These are phyloP conservation scores for Fonsecaea nubica DNA, from an alignment of 2,329 filamentous ascomycete species.

Conservation along the genomic window DNA sequence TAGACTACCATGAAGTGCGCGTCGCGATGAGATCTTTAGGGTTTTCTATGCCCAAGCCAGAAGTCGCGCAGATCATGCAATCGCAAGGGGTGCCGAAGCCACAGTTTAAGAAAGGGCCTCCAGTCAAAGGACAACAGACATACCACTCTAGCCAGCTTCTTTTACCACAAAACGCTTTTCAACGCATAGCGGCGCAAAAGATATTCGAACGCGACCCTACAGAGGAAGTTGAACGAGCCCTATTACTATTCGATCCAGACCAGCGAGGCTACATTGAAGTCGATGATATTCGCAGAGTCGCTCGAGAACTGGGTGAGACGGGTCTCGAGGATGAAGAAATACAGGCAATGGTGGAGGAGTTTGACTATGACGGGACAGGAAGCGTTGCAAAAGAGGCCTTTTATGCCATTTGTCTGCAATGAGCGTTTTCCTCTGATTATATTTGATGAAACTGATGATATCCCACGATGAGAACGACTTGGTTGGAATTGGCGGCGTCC, in stretches of 20 bases:
- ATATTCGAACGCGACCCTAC: conserved; percentile 83
- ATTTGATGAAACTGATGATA: conserved; percentile 26
- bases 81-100: conserved; percentile 77
- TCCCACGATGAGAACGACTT: conserved; percentile 12
- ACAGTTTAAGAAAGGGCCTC: conserved; percentile 54
- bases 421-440: conserved; percentile 31
- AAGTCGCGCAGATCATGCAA: conserved; percentile 81
- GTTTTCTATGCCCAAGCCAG: conserved; percentile 85
- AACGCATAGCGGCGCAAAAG: conserved; percentile 77
- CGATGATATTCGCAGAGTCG: conserved; percentile 84
- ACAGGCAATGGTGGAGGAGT: conserved; percentile 95
- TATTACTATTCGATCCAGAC: conserved; percentile 90
- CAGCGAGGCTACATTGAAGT: conserved; percentile 90
- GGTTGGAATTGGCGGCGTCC: conserved; percentile 16
- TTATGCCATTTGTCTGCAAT: conserved; percentile 69
- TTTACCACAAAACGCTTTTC: conserved; percentile 74
- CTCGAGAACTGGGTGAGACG: conserved; percentile 84
- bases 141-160: conserved; percentile 70
- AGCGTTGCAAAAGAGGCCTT: conserved; percentile 71
- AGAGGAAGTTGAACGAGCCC: conserved; percentile 90
- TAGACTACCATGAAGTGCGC: conserved; percentile 98
- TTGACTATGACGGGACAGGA: conserved; percentile 92
- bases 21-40: conserved; percentile 95
- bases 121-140: conserved; percentile 41
- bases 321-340: conserved; percentile 92